Evolutionary conservation across 176 grass and related monocot species (phyloP), one percentile per base, ranked within the genome.

Genomic region (Hsuehochloa calcarea): DNA sequence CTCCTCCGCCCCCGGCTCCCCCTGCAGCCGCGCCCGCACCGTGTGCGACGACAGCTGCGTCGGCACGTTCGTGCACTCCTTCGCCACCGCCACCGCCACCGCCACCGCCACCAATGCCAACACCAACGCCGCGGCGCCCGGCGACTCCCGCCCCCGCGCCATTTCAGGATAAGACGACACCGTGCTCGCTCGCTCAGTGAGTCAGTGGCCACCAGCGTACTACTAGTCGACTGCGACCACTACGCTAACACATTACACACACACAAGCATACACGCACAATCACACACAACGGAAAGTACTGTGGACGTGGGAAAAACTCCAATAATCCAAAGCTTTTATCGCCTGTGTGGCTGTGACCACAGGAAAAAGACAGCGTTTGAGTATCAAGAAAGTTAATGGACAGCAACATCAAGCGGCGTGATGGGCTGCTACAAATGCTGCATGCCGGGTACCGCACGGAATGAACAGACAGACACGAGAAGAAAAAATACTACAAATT

Each of bases 21-120:
- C 43, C 58, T 87, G 89, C 80, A 93, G 61, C 75, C 41, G 71
- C 41, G 86, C 88, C 3, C 93, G 86, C 69, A 82, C 71, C 44
- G 88, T 91, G 83, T 91, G 91, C 81, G 91, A 93, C 70, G 80
- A 80, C 46, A 93, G 74, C 88, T 92, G 70, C 37, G 88, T 96
- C 49, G 93, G 91, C 0, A 85, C 0, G 80, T 91, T 96, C 13
- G 86, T 96, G 88, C 93, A 96, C 85, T 96, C 93, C 82, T 92
- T 95, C 17, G 51, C 74, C 44, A 0, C 16, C 63, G 6, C 49
- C 49, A 13, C 22, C 67, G 0, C 35, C 19, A 11, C 17, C 58
- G 0, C 12, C 31, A 34, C 31, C 31, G 3, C 1, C 3, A 1
- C 29, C 22, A 10, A 1, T 20, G 19, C 15, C 20, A 17, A 0